Evolutionary conservation across 1,284 basidiomycete species (phyloP), one percentile per base, ranked within the genome.

Genomic region (Vanrija sp.): DNA sequence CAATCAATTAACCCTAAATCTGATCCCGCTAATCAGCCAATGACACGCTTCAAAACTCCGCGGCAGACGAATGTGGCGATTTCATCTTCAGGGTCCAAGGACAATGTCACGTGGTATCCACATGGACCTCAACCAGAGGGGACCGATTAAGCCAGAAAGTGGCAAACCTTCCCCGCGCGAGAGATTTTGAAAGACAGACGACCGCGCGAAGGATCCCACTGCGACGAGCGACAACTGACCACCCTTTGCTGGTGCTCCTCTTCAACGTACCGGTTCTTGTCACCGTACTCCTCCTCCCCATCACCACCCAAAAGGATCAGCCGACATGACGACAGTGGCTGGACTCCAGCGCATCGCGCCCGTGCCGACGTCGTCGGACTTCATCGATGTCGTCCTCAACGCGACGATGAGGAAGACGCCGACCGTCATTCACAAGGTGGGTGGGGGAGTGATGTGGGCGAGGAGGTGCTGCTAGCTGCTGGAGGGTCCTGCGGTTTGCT

Each of bases 341-440:
- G 89, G 90, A 55, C 82, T 96, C 66, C 95, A 96, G 80, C 86
- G 88, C 53, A 99, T 99, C 72, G 90, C 96, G 54, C 95, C 96
- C 43, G 95, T 99, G 52, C 95, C 95, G 48, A 95, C 91, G 45
- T 90, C 95, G 64, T 81, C 85, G 29, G 94, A 98, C 78, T 98
- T 98, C 74, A 78, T 98, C 76, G 95, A 98, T 78, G 94, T 71
- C 94, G 74, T 94, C 88, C 72, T 97, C 87, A 80, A 98, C 91
- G 16, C 92, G 92, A 75, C 73, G 34, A 75, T 75, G 80, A 82
- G 95, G 66, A 97, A 97, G 81, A 98, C 95, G 34, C 94, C 95
- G 15, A 98, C 95, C 28, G 95, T 93, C 73, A 95, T 96, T 71
- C 92, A 95, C 78, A 93, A 93, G 82, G 81, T 69, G 68, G 57